A percentile compares a stretch with the other conserved stretches of the same genome.
Conservation (phyloP, 805 yeast species). For the Candida easanensis region DNA sequence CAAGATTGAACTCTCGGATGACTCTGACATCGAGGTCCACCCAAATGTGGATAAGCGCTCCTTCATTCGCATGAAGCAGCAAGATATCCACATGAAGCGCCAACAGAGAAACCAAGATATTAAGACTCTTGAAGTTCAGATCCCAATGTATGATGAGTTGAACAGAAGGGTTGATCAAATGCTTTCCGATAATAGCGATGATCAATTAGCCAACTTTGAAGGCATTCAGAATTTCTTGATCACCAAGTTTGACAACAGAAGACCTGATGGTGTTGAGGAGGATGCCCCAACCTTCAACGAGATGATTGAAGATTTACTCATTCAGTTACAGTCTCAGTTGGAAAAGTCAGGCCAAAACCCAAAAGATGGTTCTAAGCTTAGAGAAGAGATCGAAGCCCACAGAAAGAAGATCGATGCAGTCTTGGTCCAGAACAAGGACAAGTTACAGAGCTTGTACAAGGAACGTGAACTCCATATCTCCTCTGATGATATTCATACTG, state of each 20-base stretch:
- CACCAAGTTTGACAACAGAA: constrained; percentile 59
- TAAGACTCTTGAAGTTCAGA: constrained; percentile 69
- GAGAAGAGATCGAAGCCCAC: constrained; percentile 50
- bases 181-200: constrained; percentile 39
- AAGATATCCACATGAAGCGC: constrained; percentile 94
- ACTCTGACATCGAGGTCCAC: constrained; percentile 95
- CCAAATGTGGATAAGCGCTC: constrained; percentile 96
- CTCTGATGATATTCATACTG: constrained; percentile 88
- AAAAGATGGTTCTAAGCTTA: constrained; percentile 37
- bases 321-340: constrained; percentile 67
- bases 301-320: constrained; percentile 86
- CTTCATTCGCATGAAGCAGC: constrained; percentile 93
- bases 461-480: constrained; percentile 78
- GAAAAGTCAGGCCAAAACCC: constrained; percentile 44
- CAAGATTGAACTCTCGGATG: constrained; percentile 91
- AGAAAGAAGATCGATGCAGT: constrained; percentile 67
- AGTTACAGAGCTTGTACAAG: constrained; percentile 60
- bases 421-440: constrained; percentile 58
- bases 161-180: constrained; percentile 70
- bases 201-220: constrained; percentile 33
- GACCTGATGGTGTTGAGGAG: constrained; percentile 46
- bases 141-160: constrained; percentile 75
- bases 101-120: constrained; percentile 76
- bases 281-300: constrained; percentile 73
- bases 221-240: constrained; percentile 42